phyloP scores from a whole-genome alignment of 768 basidiomycete species.

The Boletus pseudo-olivaceus region DNA sequence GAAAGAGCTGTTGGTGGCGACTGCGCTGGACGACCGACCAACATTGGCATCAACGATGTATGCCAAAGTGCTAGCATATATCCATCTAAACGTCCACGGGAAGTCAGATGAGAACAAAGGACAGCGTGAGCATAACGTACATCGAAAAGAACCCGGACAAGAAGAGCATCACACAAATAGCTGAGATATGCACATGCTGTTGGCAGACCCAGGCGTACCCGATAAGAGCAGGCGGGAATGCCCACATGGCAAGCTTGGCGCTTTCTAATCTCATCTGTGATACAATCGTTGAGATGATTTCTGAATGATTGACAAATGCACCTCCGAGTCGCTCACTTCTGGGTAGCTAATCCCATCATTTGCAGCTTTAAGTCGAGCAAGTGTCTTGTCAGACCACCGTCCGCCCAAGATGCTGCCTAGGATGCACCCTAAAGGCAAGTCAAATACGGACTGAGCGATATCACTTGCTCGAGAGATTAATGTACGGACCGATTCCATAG shows the following conservation, averaged over 20 bases:
- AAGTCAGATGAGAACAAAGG: neutral
- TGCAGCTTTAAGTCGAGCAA: conserved; percentile 40
- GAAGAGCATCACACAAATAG: conserved; percentile 72
- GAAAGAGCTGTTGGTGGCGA: conserved; percentile 73
- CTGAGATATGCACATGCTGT: conserved; percentile 60
- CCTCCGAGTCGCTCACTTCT: conserved; percentile 46
- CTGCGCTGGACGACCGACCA: conserved; percentile 74
- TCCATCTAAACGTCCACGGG: conserved; percentile 36
- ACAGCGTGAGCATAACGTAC: conserved; percentile 38
- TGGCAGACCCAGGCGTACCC: conserved; percentile 78
- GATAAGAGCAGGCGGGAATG: conserved; percentile 55
- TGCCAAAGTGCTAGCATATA: conserved; percentile 70
- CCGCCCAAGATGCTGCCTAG: conserved; percentile 58
- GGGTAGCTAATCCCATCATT: conserved; percentile 53
- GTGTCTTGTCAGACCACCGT: conserved; percentile 51
- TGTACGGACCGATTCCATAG: conserved; percentile 59
- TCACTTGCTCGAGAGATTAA: too few relatives aligned
- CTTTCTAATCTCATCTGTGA: conserved; percentile 71
- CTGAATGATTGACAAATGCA: neutral
- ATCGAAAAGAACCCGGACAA: conserved; percentile 69
- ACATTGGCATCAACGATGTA: conserved; percentile 87
- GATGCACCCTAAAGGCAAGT: conserved; percentile 37
- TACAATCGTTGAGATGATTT: neutral
- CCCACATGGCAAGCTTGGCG: conserved; percentile 51
- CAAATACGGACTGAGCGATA: neutral